Percentiles rank a stretch among this genome's conserved stretches.
phyloP scores from a whole-genome alignment of 768 basidiomycete genomes.

The Termitomyces heimii region DNA sequence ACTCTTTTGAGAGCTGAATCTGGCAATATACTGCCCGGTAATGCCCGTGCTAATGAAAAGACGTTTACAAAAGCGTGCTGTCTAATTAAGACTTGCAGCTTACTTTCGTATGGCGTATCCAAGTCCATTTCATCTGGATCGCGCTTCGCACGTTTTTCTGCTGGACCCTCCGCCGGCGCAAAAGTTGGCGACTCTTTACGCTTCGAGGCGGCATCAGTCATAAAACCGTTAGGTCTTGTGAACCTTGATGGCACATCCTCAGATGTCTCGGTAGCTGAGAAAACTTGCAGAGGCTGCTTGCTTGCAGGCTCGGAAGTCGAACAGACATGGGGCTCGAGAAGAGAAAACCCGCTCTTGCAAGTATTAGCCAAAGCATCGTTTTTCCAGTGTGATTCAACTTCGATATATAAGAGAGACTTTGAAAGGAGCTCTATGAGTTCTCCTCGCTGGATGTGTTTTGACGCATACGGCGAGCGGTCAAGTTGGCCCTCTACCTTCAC shows the following conservation, averaged over 20 bases:
- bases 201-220: constrained; percentile 27
- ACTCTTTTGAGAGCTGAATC: constrained; percentile 17
- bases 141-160: constrained; percentile 60
- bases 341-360: constrained; percentile 67
- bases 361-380: constrained; percentile 51
- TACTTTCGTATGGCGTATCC: constrained; percentile 32
- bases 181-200: constrained; percentile 47
- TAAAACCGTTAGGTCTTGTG: constrained; percentile 16
- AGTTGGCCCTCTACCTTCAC: constrained; percentile 69
- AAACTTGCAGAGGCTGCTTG: constrained; percentile 14
- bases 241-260: constrained; percentile 5
- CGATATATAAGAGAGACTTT: constrained; percentile 75
- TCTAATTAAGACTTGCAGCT: constrained; percentile 2
- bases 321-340: constrained; percentile 73
- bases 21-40: background rate
- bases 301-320: constrained; percentile 37
- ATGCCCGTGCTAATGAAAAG: background rate
- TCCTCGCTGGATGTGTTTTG: constrained; percentile 74
- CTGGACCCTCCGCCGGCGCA: constrained; percentile 36
- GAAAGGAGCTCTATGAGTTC: constrained; percentile 76
- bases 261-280: constrained; percentile 8
- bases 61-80: background rate
- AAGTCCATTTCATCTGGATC: constrained; percentile 43
- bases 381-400: constrained; percentile 82
- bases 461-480: constrained; percentile 60